A percentile compares a stretch with the other conserved stretches of the same genome.
Evolutionary conservation across 2,329 filamentous ascomycete species (phyloP).

Genomic region (Cryphonectria parasitica): DNA sequence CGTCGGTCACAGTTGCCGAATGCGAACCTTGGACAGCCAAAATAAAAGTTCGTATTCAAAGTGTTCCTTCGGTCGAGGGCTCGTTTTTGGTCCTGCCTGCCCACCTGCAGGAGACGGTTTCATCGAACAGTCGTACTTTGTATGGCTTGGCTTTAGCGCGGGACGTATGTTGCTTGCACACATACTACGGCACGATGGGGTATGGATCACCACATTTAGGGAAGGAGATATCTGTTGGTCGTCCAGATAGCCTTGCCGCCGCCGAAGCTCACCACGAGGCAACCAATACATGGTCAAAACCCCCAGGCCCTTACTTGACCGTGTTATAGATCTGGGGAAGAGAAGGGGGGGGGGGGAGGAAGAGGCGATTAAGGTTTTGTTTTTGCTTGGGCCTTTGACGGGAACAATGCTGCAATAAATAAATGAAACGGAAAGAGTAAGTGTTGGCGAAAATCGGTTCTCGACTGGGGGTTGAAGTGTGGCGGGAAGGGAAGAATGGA

Average conservation of each 20-base stretch:
- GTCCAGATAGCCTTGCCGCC: background rate
- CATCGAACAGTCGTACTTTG: background rate
- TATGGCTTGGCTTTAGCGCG: slow-evolving; percentile 3
- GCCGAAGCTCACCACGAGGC: background rate
- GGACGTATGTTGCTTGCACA: background rate
- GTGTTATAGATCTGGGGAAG: slow-evolving; percentile 10
- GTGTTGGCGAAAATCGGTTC: background rate
- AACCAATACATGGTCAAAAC: background rate
- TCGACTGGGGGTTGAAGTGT: background rate
- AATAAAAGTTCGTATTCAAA: slow-evolving; percentile 14
- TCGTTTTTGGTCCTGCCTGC: background rate
- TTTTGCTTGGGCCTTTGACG: background rate
- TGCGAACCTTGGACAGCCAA: background rate
- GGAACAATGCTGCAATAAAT: background rate
- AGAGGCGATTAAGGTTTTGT: background rate
- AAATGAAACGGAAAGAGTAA: background rate
- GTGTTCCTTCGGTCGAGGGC: slow-evolving; percentile 5
- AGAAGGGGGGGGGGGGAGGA: no score
- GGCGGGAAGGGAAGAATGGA: no score
- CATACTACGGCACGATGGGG: background rate
- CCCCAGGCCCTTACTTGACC: slow-evolving; percentile 1
- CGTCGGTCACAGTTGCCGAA: background rate
- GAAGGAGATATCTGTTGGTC: background rate
- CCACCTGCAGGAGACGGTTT: slow-evolving; percentile 12
- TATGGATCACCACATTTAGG: background rate